phyloP scores from a whole-genome alignment of 2,329 filamentous ascomycete species.

The Fusarium napiforme region DNA sequence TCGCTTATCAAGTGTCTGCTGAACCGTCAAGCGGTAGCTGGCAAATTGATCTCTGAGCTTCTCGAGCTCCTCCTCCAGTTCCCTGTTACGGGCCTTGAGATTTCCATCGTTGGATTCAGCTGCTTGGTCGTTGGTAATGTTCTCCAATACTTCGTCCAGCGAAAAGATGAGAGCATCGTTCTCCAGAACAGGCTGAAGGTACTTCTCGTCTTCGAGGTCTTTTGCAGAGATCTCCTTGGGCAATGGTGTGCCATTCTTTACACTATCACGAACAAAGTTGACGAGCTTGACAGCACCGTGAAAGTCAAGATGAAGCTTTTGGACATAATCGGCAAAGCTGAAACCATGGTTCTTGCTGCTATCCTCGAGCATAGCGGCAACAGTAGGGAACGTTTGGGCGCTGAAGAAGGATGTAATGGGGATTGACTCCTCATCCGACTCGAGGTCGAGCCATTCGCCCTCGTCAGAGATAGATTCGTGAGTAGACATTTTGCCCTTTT shows the following conservation, averaged over 20 bases:
- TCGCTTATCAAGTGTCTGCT: constrained; percentile 73
- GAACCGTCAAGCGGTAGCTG: constrained; percentile 72
- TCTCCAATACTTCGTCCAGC: constrained; percentile 76
- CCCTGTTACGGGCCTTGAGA: constrained; percentile 60
- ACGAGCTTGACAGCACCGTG: constrained; percentile 78
- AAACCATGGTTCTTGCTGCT: constrained; percentile 74
- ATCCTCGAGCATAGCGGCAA: constrained; percentile 72
- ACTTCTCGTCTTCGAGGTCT: constrained; percentile 80
- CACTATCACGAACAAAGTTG: constrained; percentile 70
- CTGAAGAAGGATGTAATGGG: constrained; percentile 76
- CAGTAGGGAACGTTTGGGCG: constrained; percentile 71
- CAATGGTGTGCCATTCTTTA: constrained; percentile 57
- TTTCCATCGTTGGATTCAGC: constrained; percentile 50
- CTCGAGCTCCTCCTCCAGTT: constrained; percentile 71
- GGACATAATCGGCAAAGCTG: constrained; percentile 71
- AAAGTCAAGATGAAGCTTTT: constrained; percentile 73
- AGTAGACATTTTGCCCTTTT: constrained; percentile 40
- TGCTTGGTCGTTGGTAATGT: constrained; percentile 53
- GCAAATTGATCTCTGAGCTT: constrained; percentile 70
- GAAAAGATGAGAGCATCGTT: constrained; percentile 91
- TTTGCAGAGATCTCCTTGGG: constrained; percentile 69
- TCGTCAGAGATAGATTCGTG: constrained; percentile 53
- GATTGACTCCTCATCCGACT: constrained; percentile 71
- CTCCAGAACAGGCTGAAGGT: constrained; percentile 84
- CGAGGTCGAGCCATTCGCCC: constrained; percentile 64